Evolutionary conservation across 139 green algal species (phyloP).

Genomic region (Micromonas commoda): DNA sequence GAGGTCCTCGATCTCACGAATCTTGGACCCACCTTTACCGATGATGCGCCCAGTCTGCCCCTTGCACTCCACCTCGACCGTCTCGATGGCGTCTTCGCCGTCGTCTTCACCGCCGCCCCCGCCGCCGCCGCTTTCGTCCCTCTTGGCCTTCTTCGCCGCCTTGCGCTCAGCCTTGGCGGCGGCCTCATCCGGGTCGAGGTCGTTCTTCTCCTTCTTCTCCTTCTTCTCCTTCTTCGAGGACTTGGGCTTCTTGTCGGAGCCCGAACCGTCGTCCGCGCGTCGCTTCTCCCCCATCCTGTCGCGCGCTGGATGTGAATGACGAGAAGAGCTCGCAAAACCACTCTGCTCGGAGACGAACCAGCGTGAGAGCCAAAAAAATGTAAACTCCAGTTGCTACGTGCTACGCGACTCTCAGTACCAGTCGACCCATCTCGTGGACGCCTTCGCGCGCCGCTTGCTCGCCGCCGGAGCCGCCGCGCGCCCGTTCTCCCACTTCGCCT

Average conservation of each 20-base stretch:
- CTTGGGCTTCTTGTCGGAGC: not conserved
- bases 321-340: too few species aligned
- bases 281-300: not conserved
- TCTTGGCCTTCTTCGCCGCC: not conserved
- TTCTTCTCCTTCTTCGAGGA: conserved; percentile 15
- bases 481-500: conserved; percentile 4
- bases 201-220: conserved; percentile 5
- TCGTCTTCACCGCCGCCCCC: not conserved
- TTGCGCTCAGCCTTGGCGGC: not conserved
- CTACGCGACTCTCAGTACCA: too few species aligned
- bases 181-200: not conserved
- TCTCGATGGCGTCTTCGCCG: not conserved
- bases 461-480: not conserved
- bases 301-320: not conserved
- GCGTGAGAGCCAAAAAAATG: too few species aligned
- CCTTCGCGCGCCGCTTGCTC: not conserved
- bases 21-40: not conserved
- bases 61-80: not conserved
- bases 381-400: too few species aligned
- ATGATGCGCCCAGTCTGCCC: not conserved
- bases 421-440: not conserved
- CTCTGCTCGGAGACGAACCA: too few species aligned
- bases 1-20: not conserved
- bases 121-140: not conserved
- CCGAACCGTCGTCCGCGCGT: not conserved